These are phyloP conservation scores for Apiotrichum siamense DNA, from an alignment of 1,284 basidiomycete genomes.

Conservation along the genomic window DNA sequence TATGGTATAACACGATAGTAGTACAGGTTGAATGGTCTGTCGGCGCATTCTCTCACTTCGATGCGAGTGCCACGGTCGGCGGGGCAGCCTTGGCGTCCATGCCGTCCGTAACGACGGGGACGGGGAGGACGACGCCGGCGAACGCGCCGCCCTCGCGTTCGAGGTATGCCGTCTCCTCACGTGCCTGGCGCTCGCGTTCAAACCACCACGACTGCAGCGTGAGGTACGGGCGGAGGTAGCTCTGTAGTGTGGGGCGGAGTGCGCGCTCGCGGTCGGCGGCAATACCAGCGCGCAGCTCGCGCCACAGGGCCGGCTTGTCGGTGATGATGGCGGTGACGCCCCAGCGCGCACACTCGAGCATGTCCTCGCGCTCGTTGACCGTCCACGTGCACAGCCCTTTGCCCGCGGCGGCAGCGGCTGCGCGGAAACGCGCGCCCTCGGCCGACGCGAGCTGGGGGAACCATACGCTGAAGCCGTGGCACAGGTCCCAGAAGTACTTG, in stretches of 20 bases:
- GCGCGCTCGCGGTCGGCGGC: constrained; percentile 24
- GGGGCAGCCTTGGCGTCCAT: too few species aligned
- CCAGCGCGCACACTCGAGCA: constrained; percentile 95
- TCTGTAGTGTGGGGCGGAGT: constrained; percentile 26
- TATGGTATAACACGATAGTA: too few species aligned
- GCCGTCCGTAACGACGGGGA: too few species aligned
- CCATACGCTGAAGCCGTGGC: constrained; percentile 80
- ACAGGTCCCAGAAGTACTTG: constrained; percentile 84
- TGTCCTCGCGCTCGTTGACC: constrained; percentile 81
- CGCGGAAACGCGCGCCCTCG: constrained; percentile 65
- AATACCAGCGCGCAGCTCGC: constrained; percentile 34
- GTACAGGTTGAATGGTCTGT: too few species aligned
- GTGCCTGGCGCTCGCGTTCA: constrained; percentile 28
- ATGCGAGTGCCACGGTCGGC: too few species aligned
- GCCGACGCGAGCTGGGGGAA: constrained; percentile 68
- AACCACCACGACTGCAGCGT: constrained; percentile 35
- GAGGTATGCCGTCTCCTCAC: constrained; percentile 42
- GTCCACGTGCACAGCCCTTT: constrained; percentile 74
- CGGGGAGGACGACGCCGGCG: constrained; percentile 14
- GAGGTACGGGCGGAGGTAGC: constrained; percentile 30
- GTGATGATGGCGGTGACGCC: constrained; percentile 84
- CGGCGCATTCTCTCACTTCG: too few species aligned
- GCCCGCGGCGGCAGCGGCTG: constrained; percentile 67
- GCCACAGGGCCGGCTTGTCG: constrained; percentile 53
- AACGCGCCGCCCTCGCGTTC: constrained; percentile 44